phyloP scores from a whole-genome alignment of 2,329 filamentous ascomycete genomes.

The Diaporthe humulicola region DNA sequence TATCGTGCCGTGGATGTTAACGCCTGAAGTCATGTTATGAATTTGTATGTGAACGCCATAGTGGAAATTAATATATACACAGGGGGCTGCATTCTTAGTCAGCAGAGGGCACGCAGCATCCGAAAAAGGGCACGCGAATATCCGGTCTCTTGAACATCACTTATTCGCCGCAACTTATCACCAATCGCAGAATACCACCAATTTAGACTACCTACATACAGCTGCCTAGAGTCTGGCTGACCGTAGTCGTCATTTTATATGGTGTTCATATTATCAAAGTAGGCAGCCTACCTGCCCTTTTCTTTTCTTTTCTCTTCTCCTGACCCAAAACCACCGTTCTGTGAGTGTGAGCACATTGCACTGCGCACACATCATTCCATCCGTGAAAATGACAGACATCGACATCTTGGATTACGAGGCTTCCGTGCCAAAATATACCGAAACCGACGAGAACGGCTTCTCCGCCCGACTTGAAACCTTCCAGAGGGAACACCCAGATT shows the following conservation, averaged over 20 bases:
- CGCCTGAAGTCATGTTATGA: too few species aligned
- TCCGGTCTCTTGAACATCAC: not conserved
- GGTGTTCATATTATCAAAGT: too few species aligned
- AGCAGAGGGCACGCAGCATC: too few species aligned
- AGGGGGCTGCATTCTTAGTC: too few species aligned
- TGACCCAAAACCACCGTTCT: not conserved
- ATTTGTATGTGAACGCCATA: too few species aligned
- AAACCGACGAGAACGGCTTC: not conserved
- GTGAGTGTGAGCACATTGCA: not conserved
- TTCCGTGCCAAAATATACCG: not conserved
- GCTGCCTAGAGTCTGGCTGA: not conserved
- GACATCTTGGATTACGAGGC: not conserved
- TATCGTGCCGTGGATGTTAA: too few species aligned
- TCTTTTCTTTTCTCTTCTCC: not conserved
- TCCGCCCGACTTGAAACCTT: not conserved
- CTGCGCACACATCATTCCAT: not conserved
- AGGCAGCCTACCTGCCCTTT: not conserved
- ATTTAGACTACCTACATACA: not conserved
- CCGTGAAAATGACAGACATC: not conserved
- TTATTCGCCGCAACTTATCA: not conserved
- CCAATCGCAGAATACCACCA: not conserved
- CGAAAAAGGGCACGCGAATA: too few species aligned
- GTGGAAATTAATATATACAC: too few species aligned
- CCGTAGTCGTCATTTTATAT: not conserved
- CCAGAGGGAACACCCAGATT: not conserved